phyloP scores from a whole-genome alignment of 1,139 yeast species.

The Schizosaccharomyces versatilis region DNA sequence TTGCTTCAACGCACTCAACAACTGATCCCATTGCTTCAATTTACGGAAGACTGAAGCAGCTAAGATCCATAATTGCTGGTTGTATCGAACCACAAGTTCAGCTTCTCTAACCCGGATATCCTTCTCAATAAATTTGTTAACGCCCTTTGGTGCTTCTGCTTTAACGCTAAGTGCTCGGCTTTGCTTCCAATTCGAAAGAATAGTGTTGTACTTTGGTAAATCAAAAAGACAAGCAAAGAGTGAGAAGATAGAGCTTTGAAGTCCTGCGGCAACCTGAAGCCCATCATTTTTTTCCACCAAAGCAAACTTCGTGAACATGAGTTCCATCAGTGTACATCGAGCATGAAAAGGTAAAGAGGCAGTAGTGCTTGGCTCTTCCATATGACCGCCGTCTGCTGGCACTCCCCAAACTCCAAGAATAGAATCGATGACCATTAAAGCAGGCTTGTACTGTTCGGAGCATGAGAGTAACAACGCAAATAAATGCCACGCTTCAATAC shows the following conservation, averaged over 20 bases:
- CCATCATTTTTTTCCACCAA: not conserved
- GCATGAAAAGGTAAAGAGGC: not conserved
- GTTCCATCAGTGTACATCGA: not conserved
- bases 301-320: not conserved
- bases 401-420: not conserved
- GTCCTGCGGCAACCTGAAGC: not conserved
- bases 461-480: not conserved
- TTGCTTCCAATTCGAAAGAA: no score
- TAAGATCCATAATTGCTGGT: not conserved
- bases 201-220: not conserved
- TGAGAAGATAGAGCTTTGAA: not conserved
- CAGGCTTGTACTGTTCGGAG: not conserved
- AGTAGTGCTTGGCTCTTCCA: no score
- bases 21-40: not conserved
- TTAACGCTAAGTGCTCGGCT: no score
- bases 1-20: not conserved
- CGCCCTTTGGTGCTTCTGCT: no score
- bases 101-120: no score
- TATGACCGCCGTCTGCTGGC: not conserved
- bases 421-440: not conserved
- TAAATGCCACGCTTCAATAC: not conserved
- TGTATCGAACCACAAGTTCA: not conserved
- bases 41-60: not conserved
- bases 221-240: not conserved
- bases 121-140: no score